A percentile compares a stretch with the other conserved stretches of the same genome.
These are phyloP conservation scores for Neopestalotiopsis sp. DNA, from an alignment of 2,329 filamentous ascomycete species.

Conservation along the genomic window DNA sequence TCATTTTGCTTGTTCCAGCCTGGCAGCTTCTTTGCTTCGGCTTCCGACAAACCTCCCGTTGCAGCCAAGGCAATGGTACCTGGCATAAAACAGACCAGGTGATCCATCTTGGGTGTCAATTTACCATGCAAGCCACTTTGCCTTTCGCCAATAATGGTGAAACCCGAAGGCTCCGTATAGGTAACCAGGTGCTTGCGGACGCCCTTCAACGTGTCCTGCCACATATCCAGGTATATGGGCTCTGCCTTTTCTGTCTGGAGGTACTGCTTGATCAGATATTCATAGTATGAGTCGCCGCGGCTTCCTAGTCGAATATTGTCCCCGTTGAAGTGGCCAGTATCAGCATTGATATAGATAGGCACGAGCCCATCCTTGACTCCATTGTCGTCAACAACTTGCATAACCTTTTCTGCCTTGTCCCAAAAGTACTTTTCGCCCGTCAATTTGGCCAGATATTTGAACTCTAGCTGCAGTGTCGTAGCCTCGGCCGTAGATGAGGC, in stretches of 20 bases:
- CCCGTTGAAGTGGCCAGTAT: conserved; percentile 79
- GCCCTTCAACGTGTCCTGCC: conserved; percentile 83
- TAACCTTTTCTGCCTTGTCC: conserved; percentile 89
- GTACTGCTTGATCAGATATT: conserved; percentile 99
- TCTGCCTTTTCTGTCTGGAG: conserved; percentile 90
- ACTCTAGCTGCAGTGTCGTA: conserved; percentile 89
- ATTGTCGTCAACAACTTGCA: conserved; percentile 88
- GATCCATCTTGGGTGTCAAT: conserved; percentile 93
- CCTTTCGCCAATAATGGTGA: conserved; percentile 90
- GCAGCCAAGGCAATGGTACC: conserved; percentile 91
- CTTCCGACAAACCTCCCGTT: conserved; percentile 78
- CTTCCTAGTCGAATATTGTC: conserved; percentile 90
- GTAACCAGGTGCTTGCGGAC: conserved; percentile 92
- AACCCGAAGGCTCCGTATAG: conserved; percentile 79
- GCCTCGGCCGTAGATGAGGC: conserved; percentile 95
- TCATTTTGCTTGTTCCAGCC: conserved; percentile 82
- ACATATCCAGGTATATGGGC: conserved; percentile 87
- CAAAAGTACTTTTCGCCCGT: conserved; percentile 93
- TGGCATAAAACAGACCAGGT: conserved; percentile 96
- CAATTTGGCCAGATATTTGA: conserved; percentile 95
- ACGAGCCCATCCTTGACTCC: conserved; percentile 80
- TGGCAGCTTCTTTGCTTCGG: conserved; percentile 73
- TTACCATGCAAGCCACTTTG: conserved; percentile 71
- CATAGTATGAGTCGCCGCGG: conserved; percentile 96
- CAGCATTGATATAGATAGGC: conserved; percentile 88